phyloP scores from a whole-genome alignment of 148 eudicot genomes.

The Silene uniflora region DNA sequence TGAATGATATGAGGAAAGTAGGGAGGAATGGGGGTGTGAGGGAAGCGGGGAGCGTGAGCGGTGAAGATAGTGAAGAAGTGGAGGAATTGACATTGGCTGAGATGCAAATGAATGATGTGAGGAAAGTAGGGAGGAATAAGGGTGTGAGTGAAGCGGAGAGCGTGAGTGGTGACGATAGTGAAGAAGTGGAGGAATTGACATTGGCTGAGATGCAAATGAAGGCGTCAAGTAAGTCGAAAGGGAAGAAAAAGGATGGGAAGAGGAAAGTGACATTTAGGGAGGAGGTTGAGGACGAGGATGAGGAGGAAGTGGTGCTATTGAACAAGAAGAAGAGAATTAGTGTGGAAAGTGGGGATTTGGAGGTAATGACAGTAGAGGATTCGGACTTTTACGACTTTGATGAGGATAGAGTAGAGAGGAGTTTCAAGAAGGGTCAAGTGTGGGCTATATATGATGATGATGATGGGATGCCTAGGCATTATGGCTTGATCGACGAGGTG shows the following conservation, averaged over 20 bases:
- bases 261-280: constrained; percentile 22
- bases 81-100: constrained; percentile 49
- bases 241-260: constrained; percentile 31
- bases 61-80: constrained; percentile 14
- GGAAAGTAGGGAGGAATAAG: constrained; percentile 31
- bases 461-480: constrained; percentile 94
- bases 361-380: constrained; percentile 69
- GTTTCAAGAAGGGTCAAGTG: constrained; percentile 79
- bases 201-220: constrained; percentile 56
- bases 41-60: constrained; percentile 14
- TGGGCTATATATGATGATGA: constrained; percentile 90
- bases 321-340: constrained; percentile 23
- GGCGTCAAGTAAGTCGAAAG: constrained; percentile 34
- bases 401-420: constrained; percentile 63
- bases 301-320: constrained; percentile 22
- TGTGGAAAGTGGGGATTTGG: constrained; percentile 39
- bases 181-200: constrained; percentile 29
- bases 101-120: constrained; percentile 44
- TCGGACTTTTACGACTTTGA: constrained; percentile 89
- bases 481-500: constrained; percentile 71
- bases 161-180: constrained; percentile 12
- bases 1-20: constrained; percentile 35
- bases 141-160: constrained; percentile 19
- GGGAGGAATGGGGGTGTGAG: constrained; percentile 29
- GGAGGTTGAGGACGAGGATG: constrained; percentile 13